These are phyloP conservation scores for Mimosa pudica DNA, from an alignment of 306 rosid genomes.

Conservation along the genomic window DNA sequence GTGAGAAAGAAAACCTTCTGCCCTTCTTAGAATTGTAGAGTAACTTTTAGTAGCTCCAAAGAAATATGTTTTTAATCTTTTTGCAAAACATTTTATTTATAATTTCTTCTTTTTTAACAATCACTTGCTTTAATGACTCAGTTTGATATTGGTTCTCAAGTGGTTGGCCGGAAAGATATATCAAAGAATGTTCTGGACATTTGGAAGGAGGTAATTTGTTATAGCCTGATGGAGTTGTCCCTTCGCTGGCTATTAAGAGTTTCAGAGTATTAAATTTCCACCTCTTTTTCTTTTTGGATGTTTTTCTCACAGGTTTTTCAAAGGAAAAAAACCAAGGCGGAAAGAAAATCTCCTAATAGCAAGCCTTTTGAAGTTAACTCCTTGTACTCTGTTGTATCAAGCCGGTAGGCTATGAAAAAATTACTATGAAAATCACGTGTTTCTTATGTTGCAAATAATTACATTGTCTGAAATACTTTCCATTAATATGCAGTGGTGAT, in stretches of 20 bases:
- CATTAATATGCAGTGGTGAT: slow-evolving; percentile 73
- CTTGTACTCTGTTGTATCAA: slow-evolving; percentile 71
- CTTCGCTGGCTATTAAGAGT: slow-evolving; percentile 26
- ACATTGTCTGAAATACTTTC: slow-evolving; percentile 17
- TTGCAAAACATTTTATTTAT: not conserved
- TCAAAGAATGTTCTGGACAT: slow-evolving; percentile 70
- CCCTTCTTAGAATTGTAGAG: too few relatives aligned
- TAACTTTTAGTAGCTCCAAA: slow-evolving; percentile 5
- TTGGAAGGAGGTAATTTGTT: slow-evolving; percentile 79
- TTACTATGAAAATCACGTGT: slow-evolving; percentile 31
- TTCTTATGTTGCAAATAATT: slow-evolving; percentile 13
- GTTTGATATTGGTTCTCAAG: slow-evolving; percentile 86
- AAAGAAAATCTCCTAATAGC: slow-evolving; percentile 51
- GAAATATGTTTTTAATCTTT: slow-evolving; percentile 12
- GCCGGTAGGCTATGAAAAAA: slow-evolving; percentile 58
- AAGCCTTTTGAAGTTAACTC: slow-evolving; percentile 59
- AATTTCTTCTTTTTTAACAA: slow-evolving; percentile 22
- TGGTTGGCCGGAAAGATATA: slow-evolving; percentile 86
- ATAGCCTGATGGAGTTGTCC: slow-evolving; percentile 18
- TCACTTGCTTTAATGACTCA: slow-evolving; percentile 47
- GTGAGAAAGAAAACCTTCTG: not conserved
- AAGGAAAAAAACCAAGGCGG: slow-evolving; percentile 64
- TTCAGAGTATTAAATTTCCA: slow-evolving; percentile 17
- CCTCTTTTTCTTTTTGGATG: slow-evolving; percentile 19
- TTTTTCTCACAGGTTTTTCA: slow-evolving; percentile 65